Evolutionary conservation across 2,329 filamentous ascomycete species (phyloP), one percentile per base, ranked within the genome.

Genomic region (Helotiales sp.): DNA sequence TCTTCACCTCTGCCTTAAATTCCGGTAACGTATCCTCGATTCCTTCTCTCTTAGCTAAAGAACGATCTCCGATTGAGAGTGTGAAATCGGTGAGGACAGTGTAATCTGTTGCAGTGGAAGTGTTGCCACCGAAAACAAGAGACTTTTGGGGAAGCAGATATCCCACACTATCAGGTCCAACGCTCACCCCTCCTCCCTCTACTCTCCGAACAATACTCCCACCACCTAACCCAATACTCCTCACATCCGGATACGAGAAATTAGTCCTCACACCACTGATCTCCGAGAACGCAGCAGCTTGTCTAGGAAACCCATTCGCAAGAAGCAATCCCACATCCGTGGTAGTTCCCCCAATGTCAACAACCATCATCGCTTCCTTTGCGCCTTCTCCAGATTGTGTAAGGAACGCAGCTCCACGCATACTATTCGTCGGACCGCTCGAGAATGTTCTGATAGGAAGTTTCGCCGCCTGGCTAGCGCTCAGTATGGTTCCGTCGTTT

Each of bases 401-500:
- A 0, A 88, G 70, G 54, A 85, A 88, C 0, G 83, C 84, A 1
- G 83, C 83, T 0, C 83, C 83, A 44, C 80, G 77, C 77, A 85
- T 83, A 52, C 79, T 83, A 66, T 87, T 87, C 0, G 84, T 86
- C 2, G 83, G 81, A 0, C 84, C 84, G 42, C 78, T 82, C 0
- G 81, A 82, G 62, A 87, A 86, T 0, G 81, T 85, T 31, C 79
- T 73, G 55, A 86, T 85, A 0, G 84, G 84, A 6, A 84, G 69
- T 19, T 74, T 71, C 0, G 81, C 76, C 0, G 83, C 83, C 54
- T 75, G 73, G 2, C 76, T 75, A 0, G 77, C 81, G 1, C 79
- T 76, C 1, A 84, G 68, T 1, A 87, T 75, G 0, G 82, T 85
- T 1, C 84, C 83, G 59, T 86, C 83, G 47, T 87, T 87, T 64